Base-by-base conservation (phyloP, 495 filamentous ascomycete species). In the Xylaria telfairii region DNA sequence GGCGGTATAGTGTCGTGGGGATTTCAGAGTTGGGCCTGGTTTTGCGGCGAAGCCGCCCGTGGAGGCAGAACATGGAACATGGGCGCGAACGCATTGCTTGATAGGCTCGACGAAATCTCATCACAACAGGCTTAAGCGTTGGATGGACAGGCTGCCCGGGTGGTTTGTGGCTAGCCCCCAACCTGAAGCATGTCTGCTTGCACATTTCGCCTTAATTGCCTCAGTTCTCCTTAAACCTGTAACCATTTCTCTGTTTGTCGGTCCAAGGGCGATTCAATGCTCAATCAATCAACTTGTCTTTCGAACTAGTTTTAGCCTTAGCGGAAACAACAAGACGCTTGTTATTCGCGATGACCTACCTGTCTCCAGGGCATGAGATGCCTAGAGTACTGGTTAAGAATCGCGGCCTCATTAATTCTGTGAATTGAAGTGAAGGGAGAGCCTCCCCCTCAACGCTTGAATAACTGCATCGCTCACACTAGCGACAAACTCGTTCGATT, bases 401-500 rank as follows among this genome's bases (percentile, higher is more conserved):
- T 8, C 10, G 28, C n/a, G 3, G 15, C 19, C 12, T 37, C 30
- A 59, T 37, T 4, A 37, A 59, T 21, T 41, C 15, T 70, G 37
- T 17, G 81, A 81, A 65, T 76, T 77, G 47, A 83, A 84, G 54
- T 81, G 57, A 44, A 72, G 51, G 21, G 81, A 75, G 42, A 85
- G 77, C 68, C 87, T 78, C n/a, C 78, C 80, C 0, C 78, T 75
- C 51, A 89, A 70, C 32, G 76, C 84, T n/a, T 67, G 63, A 4
- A 83, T 82, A 21, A 89, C 79, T 30, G 75, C 75, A 4, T 67
- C 68, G 65, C 72, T 80, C n/a, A 91, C 75, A 13, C 62, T 69
- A 9, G 51, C 73, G 26, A 84, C 87, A 57, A 91, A 75, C 9
- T 78, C 80, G 12, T 54, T 65, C 13, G 81, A 83, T 32, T 90